Evolutionary conservation across 495 filamentous ascomycete genomes (phyloP), one percentile per base, ranked within the genome.

Genomic region (Chlorociboria aeruginascens): DNA sequence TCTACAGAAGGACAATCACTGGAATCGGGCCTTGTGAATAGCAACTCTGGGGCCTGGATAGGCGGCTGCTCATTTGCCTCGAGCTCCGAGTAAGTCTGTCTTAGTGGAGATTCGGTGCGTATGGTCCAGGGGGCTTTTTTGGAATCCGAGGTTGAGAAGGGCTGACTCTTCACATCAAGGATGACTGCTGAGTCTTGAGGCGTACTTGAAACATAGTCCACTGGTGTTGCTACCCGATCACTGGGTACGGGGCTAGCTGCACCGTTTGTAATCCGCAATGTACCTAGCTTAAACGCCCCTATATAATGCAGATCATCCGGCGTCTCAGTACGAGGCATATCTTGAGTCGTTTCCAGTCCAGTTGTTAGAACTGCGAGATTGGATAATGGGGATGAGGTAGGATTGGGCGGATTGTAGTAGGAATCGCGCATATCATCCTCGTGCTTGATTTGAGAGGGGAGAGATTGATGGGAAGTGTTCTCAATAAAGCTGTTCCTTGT

Each of bases 281-380:
- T 73, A 3, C 76, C 76, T 16, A 73, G 66, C 53, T 78, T 79
- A 54, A 77, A 79, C 17, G 67, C 76, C 17, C 76, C 76, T 46
- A 74, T 51, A 49, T 60, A 60, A 20, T 54, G 43, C 20, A 48
- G 8, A 11, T 55, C 58, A 9, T 41, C 50, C 6, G 58, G 58
- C 9, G 58, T 61, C 40, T 52, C 49, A 11, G 52, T 45, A 17
- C 58, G 48, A 8, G 56, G 51, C n/a, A 39, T 45, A 6, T 32
- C 36, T 31, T 25, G 7, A 29, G 11, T 16, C 32, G 35, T 44
- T 8, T 40, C 35, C 12, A 41, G 33, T 9, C 38, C 36, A 16
- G 49, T 38, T n/a, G 34, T 45, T 16, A 59, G 3, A 13, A 32
- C 34, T 37, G 39, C 37, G 6, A 54, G 31, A 29, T 43, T 37